Conservation (phyloP, 768 basidiomycete genomes). For the Boletus patriciae region DNA sequence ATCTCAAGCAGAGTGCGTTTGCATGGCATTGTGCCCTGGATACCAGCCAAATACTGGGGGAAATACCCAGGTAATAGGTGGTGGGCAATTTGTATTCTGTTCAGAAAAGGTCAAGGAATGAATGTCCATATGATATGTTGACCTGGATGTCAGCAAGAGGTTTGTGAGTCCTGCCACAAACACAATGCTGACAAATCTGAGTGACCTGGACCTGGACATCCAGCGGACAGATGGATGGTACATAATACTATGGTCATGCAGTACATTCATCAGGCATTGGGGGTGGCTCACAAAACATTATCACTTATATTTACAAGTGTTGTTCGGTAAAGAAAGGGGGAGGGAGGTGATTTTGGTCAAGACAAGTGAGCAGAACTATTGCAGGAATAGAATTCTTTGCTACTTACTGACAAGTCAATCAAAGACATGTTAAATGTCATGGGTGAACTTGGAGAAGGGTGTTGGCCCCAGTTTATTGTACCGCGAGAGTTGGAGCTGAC, state of each 20-base stretch:
- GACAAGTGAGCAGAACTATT: no score
- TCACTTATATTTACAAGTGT: no score
- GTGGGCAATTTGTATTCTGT: background rate
- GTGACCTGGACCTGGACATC: background rate
- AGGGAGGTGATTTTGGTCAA: no score
- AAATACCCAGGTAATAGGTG: background rate
- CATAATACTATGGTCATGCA: background rate
- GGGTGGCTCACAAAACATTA: background rate
- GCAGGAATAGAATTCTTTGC: conserved; percentile 32
- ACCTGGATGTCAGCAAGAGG: background rate
- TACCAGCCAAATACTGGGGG: no score
- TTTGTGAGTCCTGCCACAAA: background rate
- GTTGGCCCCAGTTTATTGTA: conserved; percentile 94
- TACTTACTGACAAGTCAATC: conserved; percentile 95
- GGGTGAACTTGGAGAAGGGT: conserved; percentile 96
- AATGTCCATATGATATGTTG: background rate
- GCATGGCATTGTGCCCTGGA: no score
- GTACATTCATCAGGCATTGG: background rate
- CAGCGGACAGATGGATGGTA: background rate
- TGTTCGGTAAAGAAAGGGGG: no score
- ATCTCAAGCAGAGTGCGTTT: no score
- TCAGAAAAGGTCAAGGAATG: background rate
- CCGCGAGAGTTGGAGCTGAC: conserved; percentile 93
- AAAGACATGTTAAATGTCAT: conserved; percentile 93
- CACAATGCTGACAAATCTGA: background rate